Conservation (phyloP, 139 green algal species). For the Tetratostichococcus sp. region DNA sequence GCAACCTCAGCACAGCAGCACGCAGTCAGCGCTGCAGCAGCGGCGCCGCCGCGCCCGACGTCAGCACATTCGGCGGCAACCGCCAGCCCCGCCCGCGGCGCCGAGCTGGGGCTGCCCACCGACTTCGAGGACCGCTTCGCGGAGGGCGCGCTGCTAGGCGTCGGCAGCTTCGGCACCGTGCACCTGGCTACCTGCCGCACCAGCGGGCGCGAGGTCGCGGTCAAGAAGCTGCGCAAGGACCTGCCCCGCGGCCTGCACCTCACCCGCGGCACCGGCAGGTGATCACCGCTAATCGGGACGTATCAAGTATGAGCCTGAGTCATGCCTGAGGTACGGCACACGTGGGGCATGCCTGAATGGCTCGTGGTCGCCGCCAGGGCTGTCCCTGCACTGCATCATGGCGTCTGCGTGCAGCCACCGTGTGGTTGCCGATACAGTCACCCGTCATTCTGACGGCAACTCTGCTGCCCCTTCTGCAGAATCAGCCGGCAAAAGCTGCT, state of each 20-base stretch:
- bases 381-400: no score
- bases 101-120: not conserved
- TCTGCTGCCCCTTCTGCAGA: no score
- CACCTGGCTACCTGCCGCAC: not conserved
- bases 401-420: no score
- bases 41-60: no score
- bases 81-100: no score
- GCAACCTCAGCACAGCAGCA: not conserved
- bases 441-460: no score
- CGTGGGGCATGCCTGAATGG: no score
- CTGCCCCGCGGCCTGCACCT: not conserved
- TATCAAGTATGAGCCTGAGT: no score
- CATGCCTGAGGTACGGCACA: no score
- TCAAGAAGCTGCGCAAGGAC: constrained; percentile 2
- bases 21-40: not conserved
- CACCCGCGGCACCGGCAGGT: not conserved
- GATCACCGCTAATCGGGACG: no score
- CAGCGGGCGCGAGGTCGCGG: not conserved
- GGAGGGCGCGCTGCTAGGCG: not conserved
- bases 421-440: no score
- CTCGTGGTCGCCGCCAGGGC: no score
- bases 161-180: not conserved
- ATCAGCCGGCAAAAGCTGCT: not conserved
- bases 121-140: not conserved
- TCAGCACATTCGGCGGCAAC: not conserved